Conservation (phyloP, 164 flowering plant genomes). For the Aristolochia californica region DNA sequence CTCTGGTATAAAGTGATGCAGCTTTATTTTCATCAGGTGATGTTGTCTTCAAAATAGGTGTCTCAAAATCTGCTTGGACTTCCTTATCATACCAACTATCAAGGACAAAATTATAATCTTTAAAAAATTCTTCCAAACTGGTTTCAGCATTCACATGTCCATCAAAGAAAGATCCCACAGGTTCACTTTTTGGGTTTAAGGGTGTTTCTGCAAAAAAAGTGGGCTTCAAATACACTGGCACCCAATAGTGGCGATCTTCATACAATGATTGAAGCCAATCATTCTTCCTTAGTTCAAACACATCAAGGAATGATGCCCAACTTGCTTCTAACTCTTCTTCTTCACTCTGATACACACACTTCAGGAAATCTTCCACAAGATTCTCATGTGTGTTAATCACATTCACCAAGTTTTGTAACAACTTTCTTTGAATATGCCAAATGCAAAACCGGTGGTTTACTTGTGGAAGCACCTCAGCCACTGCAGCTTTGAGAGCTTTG, state of each 20-base stretch:
- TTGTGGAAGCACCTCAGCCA: constrained; percentile 53
- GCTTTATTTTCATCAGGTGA: constrained; percentile 43
- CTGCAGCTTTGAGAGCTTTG: constrained; percentile 33
- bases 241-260: constrained; percentile 29
- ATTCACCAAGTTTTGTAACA: constrained; percentile 51
- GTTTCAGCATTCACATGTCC: constrained; percentile 31
- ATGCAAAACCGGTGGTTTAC: constrained; percentile 40
- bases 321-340: constrained; percentile 31
- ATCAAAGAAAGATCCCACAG: constrained; percentile 33
- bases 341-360: constrained; percentile 26
- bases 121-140: constrained; percentile 22
- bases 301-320: constrained; percentile 25
- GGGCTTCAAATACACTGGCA: constrained; percentile 31
- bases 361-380: constrained; percentile 57
- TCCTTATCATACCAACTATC: constrained; percentile 33
- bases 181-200: constrained; percentile 20
- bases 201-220: constrained; percentile 37
- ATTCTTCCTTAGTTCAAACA: constrained; percentile 22
- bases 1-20: constrained; percentile 33
- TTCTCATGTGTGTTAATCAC: constrained; percentile 37
- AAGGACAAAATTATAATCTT: constrained; percentile 28
- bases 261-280: constrained; percentile 38
- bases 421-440: constrained; percentile 44
- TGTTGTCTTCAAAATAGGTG: constrained; percentile 32
- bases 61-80: constrained; percentile 36